A percentile compares a stretch with the other conserved stretches of the same genome.
Conservation (phyloP, 192 early-diverging fungal species). For the Podila clonocystis region DNA sequence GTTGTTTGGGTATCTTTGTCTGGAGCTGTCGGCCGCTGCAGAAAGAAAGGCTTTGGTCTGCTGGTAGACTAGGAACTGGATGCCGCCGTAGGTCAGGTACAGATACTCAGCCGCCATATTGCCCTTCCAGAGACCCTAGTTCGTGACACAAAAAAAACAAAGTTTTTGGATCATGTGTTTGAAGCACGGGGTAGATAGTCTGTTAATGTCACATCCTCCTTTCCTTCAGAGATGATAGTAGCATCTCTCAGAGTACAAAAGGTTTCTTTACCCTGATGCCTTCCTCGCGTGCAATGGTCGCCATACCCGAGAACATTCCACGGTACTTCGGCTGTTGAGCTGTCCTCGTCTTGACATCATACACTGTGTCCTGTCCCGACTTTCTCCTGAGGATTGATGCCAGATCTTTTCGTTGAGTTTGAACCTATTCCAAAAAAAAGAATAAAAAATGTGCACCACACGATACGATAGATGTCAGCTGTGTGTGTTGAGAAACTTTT, state of each 20-base stretch:
- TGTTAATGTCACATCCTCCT: background rate
- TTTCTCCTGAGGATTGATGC: slow-evolving; percentile 25
- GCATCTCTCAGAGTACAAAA: background rate
- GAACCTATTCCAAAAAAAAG: slow-evolving; percentile 12
- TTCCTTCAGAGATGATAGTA: background rate
- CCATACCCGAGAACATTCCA: slow-evolving; percentile 71
- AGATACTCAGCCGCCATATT: slow-evolving; percentile 94
- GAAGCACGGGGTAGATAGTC: background rate
- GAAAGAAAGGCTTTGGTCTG: slow-evolving; percentile 60
- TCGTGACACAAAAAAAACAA: background rate
- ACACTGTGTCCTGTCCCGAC: background rate
- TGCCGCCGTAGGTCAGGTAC: slow-evolving; percentile 89
- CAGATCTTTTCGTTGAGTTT: slow-evolving; percentile 41
- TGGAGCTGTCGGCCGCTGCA: slow-evolving; percentile 11
- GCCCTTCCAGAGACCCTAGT: slow-evolving; percentile 90
- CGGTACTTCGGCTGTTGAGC: slow-evolving; percentile 59
- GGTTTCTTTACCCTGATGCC: slow-evolving; percentile 71
- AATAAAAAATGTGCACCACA: background rate
- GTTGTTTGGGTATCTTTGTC: slow-evolving; percentile 8
- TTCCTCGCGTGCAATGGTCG: slow-evolving; percentile 80
- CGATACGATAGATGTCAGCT: background rate
- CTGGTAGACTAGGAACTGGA: slow-evolving; percentile 86
- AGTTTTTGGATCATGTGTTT: background rate
- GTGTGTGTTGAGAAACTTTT: background rate
- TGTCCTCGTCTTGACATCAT: background rate